Base-by-base conservation (phyloP, 2,329 filamentous ascomycete genomes). In the Malbranchea cinnamomea region DNA sequence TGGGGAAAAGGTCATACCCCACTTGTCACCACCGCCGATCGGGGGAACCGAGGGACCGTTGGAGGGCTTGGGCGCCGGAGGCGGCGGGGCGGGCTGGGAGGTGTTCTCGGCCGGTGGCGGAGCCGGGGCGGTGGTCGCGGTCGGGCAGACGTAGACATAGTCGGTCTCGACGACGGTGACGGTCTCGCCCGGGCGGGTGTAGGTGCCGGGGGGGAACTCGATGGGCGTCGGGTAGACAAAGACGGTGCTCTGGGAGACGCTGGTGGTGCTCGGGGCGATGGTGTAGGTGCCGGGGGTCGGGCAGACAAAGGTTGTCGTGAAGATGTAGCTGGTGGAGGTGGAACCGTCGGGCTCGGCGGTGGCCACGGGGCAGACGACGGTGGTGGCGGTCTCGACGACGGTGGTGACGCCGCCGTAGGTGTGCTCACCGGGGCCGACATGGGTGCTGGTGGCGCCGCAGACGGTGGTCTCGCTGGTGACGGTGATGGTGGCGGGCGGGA, bases 1-100 rank as follows among this genome's bases (percentile, higher is more conserved):
- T 29, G 79, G 78, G 23, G 79, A 81, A 67, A 84, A 89, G 48
- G 79, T 80, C 50, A 87, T 78, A 53, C 70, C 78, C 65, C 71
- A 81, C 50, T 75, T 68, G 39, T 50, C 47, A 29, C 48, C 47
- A 53, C 46, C 36, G 31, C 41, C 36, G 33, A 49, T 42, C 14
- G 31, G 30, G 23, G 34, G 34, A n/a, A 41, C 28, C 13, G 38
- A 13, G 31, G 28, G 40, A 34, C 26, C 37, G 39, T 26, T 33
- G 36, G 30, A 21, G 34, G 46, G 42, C 35, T 23, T 44, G 32
- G 20, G 38, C 28, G 20, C 36, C 35, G 31, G 39, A 40, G 15
- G 42, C 39, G 30, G 41, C 34, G 49, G 47, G 21, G 41, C 36
- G 21, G 52, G 37, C 17, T 45, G 40, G 8, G 47, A 44, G 31